Percentiles rank a stretch among this genome's conserved stretches.
Evolutionary conservation across 768 basidiomycete genomes (phyloP).

Genomic region (Amanita brunnescens): DNA sequence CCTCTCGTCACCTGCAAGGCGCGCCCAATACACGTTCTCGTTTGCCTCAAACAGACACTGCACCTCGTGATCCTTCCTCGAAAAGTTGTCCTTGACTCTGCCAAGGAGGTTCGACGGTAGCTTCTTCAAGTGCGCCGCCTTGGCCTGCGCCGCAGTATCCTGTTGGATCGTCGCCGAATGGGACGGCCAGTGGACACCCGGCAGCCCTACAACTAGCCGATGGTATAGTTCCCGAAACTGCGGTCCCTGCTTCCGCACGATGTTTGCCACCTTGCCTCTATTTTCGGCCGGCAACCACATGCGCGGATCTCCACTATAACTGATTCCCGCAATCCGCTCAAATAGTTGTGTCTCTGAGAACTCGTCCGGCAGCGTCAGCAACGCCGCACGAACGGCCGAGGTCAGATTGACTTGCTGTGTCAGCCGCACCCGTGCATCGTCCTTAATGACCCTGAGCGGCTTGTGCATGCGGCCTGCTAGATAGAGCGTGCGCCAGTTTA

Average conservation of each 20-base stretch:
- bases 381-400: constrained; percentile 83
- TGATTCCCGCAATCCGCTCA: constrained; percentile 76
- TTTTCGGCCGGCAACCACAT: constrained; percentile 96
- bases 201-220: constrained; percentile 65
- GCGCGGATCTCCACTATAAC: constrained; percentile 84
- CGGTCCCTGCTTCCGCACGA: constrained; percentile 70
- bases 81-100: constrained; percentile 46
- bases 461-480: constrained; percentile 97
- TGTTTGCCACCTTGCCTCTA: constrained; percentile 88
- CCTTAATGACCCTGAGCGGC: constrained; percentile 86
- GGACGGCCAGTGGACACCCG: constrained; percentile 68
- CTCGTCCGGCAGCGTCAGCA: constrained; percentile 73
- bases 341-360: constrained; percentile 83
- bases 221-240: constrained; percentile 89
- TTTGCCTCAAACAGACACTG: constrained; percentile 41
- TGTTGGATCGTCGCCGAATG: constrained; percentile 53
- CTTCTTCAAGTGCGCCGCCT: constrained; percentile 69
- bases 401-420: constrained; percentile 92
- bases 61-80: constrained; percentile 20
- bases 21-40: constrained; percentile 69
- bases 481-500: constrained; percentile 91
- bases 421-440: constrained; percentile 85
- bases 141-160: constrained; percentile 59
- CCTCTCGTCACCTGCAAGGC: constrained; percentile 55
- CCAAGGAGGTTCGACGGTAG: constrained; percentile 61